These are phyloP conservation scores for Aspergillus floridensis DNA, from an alignment of 2,329 filamentous ascomycete genomes.

Conservation along the genomic window DNA sequence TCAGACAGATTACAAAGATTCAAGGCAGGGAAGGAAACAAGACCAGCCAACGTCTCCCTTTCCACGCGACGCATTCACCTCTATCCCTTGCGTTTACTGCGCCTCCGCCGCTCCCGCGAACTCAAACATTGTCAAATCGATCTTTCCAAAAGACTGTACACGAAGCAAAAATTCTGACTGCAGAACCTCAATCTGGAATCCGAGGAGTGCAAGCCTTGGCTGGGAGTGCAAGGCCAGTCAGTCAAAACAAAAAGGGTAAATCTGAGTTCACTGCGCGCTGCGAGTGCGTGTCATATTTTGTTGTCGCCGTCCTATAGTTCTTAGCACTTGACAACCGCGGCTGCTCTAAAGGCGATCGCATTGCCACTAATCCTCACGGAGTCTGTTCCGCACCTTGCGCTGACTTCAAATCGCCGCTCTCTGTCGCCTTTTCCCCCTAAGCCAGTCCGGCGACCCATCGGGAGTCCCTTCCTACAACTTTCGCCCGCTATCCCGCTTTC, in stretches of 20 bases:
- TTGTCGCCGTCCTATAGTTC: conserved; percentile 6
- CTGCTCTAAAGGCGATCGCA: conserved; percentile 19
- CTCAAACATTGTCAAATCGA: conserved; percentile 21
- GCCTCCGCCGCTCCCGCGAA: conserved; percentile 28
- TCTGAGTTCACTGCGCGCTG: conserved; percentile 25
- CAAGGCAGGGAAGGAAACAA: conserved; percentile 7
- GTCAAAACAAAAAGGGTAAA: conserved; percentile 18
- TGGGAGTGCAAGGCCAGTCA: conserved; percentile 14
- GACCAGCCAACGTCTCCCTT: conserved; percentile 16
- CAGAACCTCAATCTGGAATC: conserved; percentile 12
- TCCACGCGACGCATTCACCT: conserved; percentile 33
- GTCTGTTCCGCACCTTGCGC: conserved; percentile 9
- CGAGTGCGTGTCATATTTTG: conserved; percentile 22
- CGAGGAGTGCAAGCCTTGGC: background rate
- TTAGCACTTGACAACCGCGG: conserved; percentile 13
- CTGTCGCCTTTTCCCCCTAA: conserved; percentile 6
- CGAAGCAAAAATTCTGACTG: conserved; percentile 13
- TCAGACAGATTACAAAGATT: background rate
- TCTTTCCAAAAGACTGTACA: conserved; percentile 6
- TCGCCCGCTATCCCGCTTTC: conserved; percentile 18
- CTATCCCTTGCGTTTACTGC: conserved; percentile 29
- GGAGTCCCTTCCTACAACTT: conserved; percentile 17
- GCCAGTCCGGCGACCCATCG: conserved; percentile 16
- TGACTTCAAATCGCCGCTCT: conserved; percentile 8
- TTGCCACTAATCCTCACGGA: conserved; percentile 16